phyloP scores from a whole-genome alignment of 2,329 filamentous ascomycete species.

The Piedraia hortae region DNA sequence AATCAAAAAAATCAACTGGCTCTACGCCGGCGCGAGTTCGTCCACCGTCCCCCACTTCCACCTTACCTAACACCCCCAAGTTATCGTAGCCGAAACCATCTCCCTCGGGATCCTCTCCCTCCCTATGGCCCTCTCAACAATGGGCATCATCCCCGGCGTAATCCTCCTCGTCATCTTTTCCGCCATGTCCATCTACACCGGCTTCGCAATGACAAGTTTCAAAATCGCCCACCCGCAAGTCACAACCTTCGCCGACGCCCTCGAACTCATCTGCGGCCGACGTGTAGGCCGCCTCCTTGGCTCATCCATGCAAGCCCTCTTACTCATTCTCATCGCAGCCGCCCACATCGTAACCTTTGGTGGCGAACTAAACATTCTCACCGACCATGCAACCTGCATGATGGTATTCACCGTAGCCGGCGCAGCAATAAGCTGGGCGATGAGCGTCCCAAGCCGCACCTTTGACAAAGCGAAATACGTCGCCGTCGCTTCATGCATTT shows the following conservation, averaged over 20 bases:
- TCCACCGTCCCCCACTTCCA: too few species aligned
- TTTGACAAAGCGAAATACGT: too few species aligned
- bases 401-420: conserved; percentile 31
- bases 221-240: conserved; percentile 28
- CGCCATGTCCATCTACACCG: conserved; percentile 29
- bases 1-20: too few species aligned
- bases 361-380: conserved; percentile 39
- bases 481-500: conserved; percentile 25
- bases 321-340: conserved; percentile 41
- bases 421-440: conserved; percentile 29
- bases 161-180: conserved; percentile 27
- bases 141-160: conserved; percentile 21
- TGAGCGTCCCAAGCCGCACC: conserved; percentile 26
- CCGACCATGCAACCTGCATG: conserved; percentile 30
- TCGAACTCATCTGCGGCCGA: conserved; percentile 30
- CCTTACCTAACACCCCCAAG: too few species aligned
- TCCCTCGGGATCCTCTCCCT: conserved; percentile 29
- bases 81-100: conserved; percentile 30
- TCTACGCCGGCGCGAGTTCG: too few species aligned
- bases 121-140: conserved; percentile 23
- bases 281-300: conserved; percentile 29
- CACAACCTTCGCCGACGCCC: conserved; percentile 40
- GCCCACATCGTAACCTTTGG: conserved; percentile 45
- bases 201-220: conserved; percentile 32
- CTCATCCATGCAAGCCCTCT: conserved; percentile 26